A percentile compares a stretch with the other conserved stretches of the same genome.
Evolutionary conservation across 148 eudicot genomes (phyloP).

Genomic region (Heliosperma pusillum): DNA sequence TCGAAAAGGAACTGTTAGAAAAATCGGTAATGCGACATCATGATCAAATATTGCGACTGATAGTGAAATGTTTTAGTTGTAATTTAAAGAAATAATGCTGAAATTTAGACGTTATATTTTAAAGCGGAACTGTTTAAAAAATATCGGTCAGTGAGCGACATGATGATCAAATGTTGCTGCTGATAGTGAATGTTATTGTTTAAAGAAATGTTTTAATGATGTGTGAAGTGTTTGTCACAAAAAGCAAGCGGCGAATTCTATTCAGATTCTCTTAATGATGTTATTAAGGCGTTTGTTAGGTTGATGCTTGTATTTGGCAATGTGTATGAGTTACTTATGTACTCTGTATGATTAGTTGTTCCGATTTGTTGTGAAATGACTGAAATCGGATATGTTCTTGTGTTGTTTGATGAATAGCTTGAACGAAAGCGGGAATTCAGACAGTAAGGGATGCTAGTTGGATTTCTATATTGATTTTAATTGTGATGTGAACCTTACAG

Average conservation of each 20-base stretch:
- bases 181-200: neutral
- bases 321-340: neutral
- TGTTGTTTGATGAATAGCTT: neutral
- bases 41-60: neutral
- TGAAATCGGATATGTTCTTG: constrained; percentile 2
- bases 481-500: constrained; percentile 29
- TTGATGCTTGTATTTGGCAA: neutral
- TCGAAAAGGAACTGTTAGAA: neutral
- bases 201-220: neutral
- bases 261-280: neutral
- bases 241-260: neutral
- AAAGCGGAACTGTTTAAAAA: neutral
- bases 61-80: neutral
- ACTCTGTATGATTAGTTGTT: neutral
- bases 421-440: neutral
- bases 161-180: neutral
- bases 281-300: neutral
- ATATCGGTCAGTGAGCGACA: neutral
- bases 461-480: neutral
- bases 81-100: neutral
- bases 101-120: neutral
- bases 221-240: neutral
- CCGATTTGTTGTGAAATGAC: neutral
- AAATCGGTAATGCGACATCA: neutral
- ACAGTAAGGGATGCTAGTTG: neutral